Evolutionary conservation across 805 yeast species (phyloP), one percentile per base, ranked within the genome.

Genomic region (Candida peoriensis): DNA sequence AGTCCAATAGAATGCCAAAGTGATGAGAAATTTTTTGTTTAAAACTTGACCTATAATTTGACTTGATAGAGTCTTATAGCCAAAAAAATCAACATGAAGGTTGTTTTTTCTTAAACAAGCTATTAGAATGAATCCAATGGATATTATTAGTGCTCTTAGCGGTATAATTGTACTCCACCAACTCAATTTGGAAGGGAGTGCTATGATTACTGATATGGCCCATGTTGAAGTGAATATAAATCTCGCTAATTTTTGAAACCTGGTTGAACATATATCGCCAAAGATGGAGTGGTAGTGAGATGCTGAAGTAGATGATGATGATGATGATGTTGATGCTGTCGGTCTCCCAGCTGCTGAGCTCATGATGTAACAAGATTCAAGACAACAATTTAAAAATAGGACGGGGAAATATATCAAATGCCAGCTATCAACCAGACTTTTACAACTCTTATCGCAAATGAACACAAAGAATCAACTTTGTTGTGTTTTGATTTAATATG

Each of bases 41-140:
- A 44, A 20, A 12, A 49, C 10, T 32, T 54, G 57, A 3, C 58
- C 59, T 6, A 44, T 18, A 1, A 50, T 24, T 32, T 52, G 58
- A 15, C 35, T 46, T 1, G 59, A 25, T 7, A 51, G 44, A n/a
- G 60, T 58, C 29, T 52, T 47, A 14, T 62, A 59, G 6, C 62
- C 55, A 18, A 63, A 21, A 28, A 46, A 54, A 20, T 62, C 57
- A 10, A 66, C 67, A 43, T 64, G 69, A 23, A 66, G 32, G 33
- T 61, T 61, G 35, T 63, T 62, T 36, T 66, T 66, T 39, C 69
- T 58, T 8, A 65, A 48, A 22, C 65, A 53, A 3, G 61, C 54
- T 30, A 66, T 39, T n/a, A 62, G 38, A 27, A 64, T 46, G 11
- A 60, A 46, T 2, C 58, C 57, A 20, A 52, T 25, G 20, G 57